Conservation (phyloP, 2,329 filamentous ascomycete genomes). For the Calonectria crousiana region DNA sequence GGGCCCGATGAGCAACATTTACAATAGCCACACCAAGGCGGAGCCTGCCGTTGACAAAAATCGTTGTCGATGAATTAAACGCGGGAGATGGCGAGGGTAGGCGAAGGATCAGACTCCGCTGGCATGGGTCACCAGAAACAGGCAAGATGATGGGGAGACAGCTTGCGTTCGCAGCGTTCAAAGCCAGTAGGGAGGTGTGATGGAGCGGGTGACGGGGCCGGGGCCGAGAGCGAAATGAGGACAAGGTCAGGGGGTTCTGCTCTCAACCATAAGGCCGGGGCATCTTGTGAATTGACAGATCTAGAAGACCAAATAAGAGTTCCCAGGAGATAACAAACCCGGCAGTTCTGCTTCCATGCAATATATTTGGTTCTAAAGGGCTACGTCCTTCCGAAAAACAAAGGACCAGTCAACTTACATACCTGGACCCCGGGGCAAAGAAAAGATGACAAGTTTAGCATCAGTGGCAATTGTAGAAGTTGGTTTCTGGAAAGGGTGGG, state of each 20-base stretch:
- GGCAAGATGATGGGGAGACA: conserved; percentile 43
- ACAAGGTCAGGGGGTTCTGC: conserved; percentile 39
- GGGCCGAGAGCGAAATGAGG: conserved; percentile 46
- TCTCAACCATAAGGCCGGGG: conserved; percentile 45
- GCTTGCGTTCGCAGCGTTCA: conserved; percentile 36
- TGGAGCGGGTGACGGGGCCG: conserved; percentile 46
- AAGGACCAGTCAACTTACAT: background rate
- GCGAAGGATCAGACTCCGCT: conserved; percentile 46
- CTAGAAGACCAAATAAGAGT: conserved; percentile 33
- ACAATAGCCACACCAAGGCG: conserved; percentile 38
- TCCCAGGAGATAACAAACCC: conserved; percentile 37
- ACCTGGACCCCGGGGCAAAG: background rate
- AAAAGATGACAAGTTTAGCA: background rate
- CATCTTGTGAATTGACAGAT: conserved; percentile 42
- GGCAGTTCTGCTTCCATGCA: conserved; percentile 30
- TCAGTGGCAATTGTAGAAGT: background rate
- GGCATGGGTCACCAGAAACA: conserved; percentile 35
- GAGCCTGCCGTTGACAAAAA: conserved; percentile 41
- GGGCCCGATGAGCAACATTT: conserved; percentile 19
- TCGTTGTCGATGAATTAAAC: conserved; percentile 44
- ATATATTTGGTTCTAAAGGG: background rate
- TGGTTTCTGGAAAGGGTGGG: background rate
- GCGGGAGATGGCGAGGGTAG: conserved; percentile 40
- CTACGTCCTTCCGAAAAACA: background rate
- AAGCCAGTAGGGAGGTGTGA: conserved; percentile 43